Conservation (phyloP, 805 yeast genomes). For the Trichomonascus vanleenenianus region DNA sequence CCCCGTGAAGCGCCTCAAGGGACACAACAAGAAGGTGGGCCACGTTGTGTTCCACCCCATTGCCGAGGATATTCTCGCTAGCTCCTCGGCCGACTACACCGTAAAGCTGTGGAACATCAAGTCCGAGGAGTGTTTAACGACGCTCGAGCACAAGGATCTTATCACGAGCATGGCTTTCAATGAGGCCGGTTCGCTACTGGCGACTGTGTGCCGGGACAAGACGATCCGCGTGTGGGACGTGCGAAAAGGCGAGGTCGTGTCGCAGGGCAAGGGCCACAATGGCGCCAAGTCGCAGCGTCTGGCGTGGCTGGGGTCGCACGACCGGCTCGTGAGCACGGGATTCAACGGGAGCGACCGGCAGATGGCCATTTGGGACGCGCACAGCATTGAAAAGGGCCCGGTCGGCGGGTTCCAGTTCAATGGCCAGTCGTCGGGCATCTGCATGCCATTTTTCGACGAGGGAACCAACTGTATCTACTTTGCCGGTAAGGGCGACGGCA, state of each 20-base stretch:
- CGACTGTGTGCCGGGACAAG: conserved; percentile 88
- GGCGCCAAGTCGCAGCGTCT: conserved; percentile 91
- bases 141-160: conserved; percentile 80
- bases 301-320: conserved; percentile 81
- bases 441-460: conserved; percentile 86
- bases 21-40: conserved; percentile 94
- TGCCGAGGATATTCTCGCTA: conserved; percentile 79
- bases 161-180: conserved; percentile 92
- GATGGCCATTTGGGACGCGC: conserved; percentile 86
- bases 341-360: conserved; percentile 91
- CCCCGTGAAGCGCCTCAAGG: conserved; percentile 63
- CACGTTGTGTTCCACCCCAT: conserved; percentile 85
- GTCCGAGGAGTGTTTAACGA: conserved; percentile 59
- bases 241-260: conserved; percentile 60
- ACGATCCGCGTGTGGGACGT: conserved; percentile 88
- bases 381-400: conserved; percentile 68
- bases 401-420: conserved; percentile 81
- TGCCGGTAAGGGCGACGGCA: conserved; percentile 98
- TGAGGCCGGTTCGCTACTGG: conserved; percentile 79
- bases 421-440: conserved; percentile 87
- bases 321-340: conserved; percentile 88
- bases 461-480: conserved; percentile 72
- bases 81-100: conserved; percentile 84
- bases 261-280: conserved; percentile 83
- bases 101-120: conserved; percentile 88